These are phyloP conservation scores for Hydnum rufescens DNA, from an alignment of 768 basidiomycete species.

Conservation along the genomic window DNA sequence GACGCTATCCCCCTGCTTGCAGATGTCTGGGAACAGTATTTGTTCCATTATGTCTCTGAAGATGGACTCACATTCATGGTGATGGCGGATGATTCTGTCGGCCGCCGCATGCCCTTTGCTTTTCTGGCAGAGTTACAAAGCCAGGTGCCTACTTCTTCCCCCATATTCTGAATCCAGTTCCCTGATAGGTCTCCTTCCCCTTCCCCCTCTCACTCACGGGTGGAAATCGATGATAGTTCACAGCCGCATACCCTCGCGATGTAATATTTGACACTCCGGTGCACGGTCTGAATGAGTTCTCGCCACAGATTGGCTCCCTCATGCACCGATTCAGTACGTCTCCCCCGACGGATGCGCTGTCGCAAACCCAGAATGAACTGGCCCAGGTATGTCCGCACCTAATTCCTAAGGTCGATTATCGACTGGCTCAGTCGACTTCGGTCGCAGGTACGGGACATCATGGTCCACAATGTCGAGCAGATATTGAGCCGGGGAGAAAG, in stretches of 20 bases:
- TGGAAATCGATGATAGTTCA: constrained; percentile 19
- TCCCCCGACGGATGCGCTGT: constrained; percentile 74
- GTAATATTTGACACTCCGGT: constrained; percentile 19
- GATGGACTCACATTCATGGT: constrained; percentile 75
- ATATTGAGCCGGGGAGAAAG: constrained; percentile 87
- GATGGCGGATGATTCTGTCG: constrained; percentile 86
- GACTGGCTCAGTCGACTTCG: constrained; percentile 10
- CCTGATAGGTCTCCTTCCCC: background rate
- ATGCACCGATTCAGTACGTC: constrained; percentile 79
- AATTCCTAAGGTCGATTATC: constrained; percentile 18
- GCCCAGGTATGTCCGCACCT: no score
- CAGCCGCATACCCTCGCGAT: constrained; percentile 15
- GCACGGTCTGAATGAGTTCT: constrained; percentile 21
- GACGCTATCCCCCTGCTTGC: constrained; percentile 15
- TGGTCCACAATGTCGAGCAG: constrained; percentile 97
- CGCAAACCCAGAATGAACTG: constrained; percentile 75
- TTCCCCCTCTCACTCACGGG: background rate
- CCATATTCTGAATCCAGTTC: background rate
- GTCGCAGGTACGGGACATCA: constrained; percentile 70
- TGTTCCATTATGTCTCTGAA: constrained; percentile 88
- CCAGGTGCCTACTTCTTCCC: constrained; percentile 8
- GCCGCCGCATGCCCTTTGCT: constrained; percentile 85
- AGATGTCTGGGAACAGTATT: constrained; percentile 83
- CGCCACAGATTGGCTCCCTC: constrained; percentile 25
- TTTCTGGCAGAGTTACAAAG: constrained; percentile 77